Base-by-base conservation (phyloP, 2,329 filamentous ascomycete genomes). In the Cryphonectria nitschkei region DNA sequence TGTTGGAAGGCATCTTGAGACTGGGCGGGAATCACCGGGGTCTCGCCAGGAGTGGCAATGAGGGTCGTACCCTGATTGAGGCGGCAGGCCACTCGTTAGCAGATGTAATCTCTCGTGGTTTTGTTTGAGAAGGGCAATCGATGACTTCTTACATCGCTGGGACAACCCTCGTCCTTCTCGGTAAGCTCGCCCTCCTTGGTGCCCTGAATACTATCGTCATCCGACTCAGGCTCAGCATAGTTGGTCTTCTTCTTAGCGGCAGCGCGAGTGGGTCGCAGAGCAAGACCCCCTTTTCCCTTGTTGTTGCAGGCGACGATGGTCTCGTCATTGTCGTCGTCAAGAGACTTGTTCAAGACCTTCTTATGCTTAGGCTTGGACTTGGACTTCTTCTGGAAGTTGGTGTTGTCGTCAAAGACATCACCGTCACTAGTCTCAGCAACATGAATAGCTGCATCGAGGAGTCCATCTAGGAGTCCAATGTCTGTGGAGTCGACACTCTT, bases 241-340 rank as follows among this genome's bases (percentile, higher is more conserved):
- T n/a, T 50, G 39, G 43, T 26, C n/a, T 50, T 46, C 43, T 65
- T 65, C 16, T 52, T 65, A 43, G 41, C 63, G 43, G 41, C 63
- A 34, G 26, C 22, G 16, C 63, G 63, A 46, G 39, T 19, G 29
- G 43, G 26, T 13, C 43, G 41, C 16, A 5, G 43, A 34, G 41
- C 32, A 29, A 22, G 16, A 22, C 43, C 16, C 41, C 19, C 16
- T 26, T 29, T 50, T 2, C 9, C 22, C 9, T 26, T 41, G 2
- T 13, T 52, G 26, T 50, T 34, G 14, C 43, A 26, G 43, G 9
- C 19, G 29, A 64, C 37, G 16, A 11, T 2, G 34, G 8, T n/a
- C 39, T 64, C 19, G 9, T 52, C 41, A 11, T 52, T 43, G 16
- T 34, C 26, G 11, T 37, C 14, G 43, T 50, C 46, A n/a, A 22